phyloP scores from a whole-genome alignment of 2,329 filamentous ascomycete genomes.

The Diaporthe australafricana region DNA sequence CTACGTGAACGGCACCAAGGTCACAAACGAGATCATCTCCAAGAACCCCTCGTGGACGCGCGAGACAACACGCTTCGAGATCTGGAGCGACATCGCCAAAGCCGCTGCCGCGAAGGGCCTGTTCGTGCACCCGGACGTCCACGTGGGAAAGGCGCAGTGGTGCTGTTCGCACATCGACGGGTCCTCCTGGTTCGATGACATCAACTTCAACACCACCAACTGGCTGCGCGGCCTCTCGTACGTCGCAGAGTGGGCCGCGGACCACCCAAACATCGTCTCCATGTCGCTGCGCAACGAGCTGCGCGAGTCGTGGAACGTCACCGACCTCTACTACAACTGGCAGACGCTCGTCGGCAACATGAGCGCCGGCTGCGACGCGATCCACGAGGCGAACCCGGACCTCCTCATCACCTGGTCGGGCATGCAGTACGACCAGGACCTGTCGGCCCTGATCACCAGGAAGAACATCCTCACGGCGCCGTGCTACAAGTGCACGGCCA shows the following conservation, averaged over 20 bases:
- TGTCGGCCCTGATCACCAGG: constrained; percentile 54
- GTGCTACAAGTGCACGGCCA: constrained; percentile 54
- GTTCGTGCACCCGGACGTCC: constrained; percentile 55
- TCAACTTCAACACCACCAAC: constrained; percentile 62
- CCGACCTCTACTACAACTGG: constrained; percentile 57
- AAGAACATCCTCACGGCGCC: constrained; percentile 54
- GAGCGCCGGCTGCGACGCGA: constrained; percentile 53
- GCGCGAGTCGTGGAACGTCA: constrained; percentile 50
- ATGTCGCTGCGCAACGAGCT: constrained; percentile 57
- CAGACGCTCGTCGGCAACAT: constrained; percentile 57
- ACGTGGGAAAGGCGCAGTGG: constrained; percentile 55
- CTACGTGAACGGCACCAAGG: constrained; percentile 58
- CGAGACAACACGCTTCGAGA: constrained; percentile 59
- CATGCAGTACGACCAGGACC: constrained; percentile 59
- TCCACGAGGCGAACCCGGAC: constrained; percentile 57
- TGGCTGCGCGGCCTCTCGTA: constrained; percentile 67
- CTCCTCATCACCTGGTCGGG: constrained; percentile 62
- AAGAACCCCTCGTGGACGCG: constrained; percentile 62
- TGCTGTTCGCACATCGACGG: constrained; percentile 62
- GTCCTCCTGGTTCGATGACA: constrained; percentile 67
- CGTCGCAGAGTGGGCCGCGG: constrained; percentile 58
- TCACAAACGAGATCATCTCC: constrained; percentile 58
- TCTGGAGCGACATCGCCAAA: constrained; percentile 53
- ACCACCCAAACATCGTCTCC: constrained; percentile 53
- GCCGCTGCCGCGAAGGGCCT: constrained; percentile 47